These are phyloP conservation scores for Termitomyces sp. DNA, from an alignment of 1,284 basidiomycete genomes.

Conservation along the genomic window DNA sequence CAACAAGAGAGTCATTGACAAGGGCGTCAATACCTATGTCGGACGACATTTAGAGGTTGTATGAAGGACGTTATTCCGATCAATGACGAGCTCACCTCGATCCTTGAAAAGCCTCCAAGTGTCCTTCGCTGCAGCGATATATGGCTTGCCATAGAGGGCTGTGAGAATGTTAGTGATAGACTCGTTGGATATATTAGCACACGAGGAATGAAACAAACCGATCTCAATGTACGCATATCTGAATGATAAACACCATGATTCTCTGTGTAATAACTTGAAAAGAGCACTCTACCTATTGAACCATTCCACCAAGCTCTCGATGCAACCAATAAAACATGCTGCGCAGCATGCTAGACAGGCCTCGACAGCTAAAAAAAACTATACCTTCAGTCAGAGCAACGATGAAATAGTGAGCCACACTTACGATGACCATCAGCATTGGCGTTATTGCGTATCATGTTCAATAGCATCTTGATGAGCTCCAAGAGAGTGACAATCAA, in stretches of 20 bases:
- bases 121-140: constrained; percentile 83
- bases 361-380: constrained; percentile 47
- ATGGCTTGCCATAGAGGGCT: constrained; percentile 86
- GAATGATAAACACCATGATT: background rate
- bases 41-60: background rate
- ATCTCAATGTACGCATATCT: constrained; percentile 84
- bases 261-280: background rate
- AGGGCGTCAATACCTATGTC: constrained; percentile 67
- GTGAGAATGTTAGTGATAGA: background rate
- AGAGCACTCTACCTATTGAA: constrained; percentile 64
- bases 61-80: background rate
- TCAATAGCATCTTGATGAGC: constrained; percentile 63
- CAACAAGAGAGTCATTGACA: constrained; percentile 82
- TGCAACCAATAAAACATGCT: constrained; percentile 74
- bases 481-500: constrained; percentile 87
- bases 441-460: constrained; percentile 64
- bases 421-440: constrained; percentile 69
- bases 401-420: constrained; percentile 21
- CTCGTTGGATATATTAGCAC: background rate
- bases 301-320: constrained; percentile 69
- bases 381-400: background rate
- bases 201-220: constrained; percentile 30
- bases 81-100: constrained; percentile 41
- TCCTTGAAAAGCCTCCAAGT: constrained; percentile 87
- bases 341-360: constrained; percentile 77